Evolutionary conservation across 345 rosid genomes (phyloP), one percentile per base, ranked within the genome.

Genomic region (Durio zibethinus): DNA sequence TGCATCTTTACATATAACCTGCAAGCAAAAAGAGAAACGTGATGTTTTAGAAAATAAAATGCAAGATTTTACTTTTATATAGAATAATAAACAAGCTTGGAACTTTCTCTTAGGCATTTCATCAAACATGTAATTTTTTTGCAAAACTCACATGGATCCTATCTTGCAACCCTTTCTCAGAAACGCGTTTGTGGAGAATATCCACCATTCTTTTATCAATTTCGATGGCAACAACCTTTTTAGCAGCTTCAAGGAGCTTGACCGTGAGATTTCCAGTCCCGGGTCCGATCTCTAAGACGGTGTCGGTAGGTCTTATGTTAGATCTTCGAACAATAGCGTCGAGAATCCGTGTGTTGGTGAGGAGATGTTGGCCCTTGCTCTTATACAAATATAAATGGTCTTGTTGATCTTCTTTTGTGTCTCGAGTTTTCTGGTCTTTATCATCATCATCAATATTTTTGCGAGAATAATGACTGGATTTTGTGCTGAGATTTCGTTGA

Each of bases 211-310:
- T 88, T 25, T 77, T 71, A 73, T 96, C 98, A 9, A 93, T 36
- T 84, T 96, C 97, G 15, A 96, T 74, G 6, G 98, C 94, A 50
- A 86, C 82, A 60, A 96, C 98, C 77, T 76, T 86, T 1, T 79
- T 75, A 63, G 92, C 85, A 35, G 82, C 89, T 72, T 91, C 79
- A 15, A 90, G 89, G 42, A 96, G 98, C 85, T 86, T 92, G 73
- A 92, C 85, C 10, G 98, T 96, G 81, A 93, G 98, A 68, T 93
- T 96, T 42, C 97, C 98, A 3, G 98, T 93, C 3, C 97, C 98
- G 10, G 97, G 98, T 66, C 97, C 98, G 25, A 96, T 90, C 86
- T 96, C 97, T 7, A 96, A 78, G 47, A 93, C 94, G 0, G 92
- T 91, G 73, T 96, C 98, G 0, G 84, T 78, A 3, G 90, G 86